A percentile compares a stretch with the other conserved stretches of the same genome.
Conservation (phyloP, 1,284 basidiomycete species). For the Pisolithus thermaeus region DNA sequence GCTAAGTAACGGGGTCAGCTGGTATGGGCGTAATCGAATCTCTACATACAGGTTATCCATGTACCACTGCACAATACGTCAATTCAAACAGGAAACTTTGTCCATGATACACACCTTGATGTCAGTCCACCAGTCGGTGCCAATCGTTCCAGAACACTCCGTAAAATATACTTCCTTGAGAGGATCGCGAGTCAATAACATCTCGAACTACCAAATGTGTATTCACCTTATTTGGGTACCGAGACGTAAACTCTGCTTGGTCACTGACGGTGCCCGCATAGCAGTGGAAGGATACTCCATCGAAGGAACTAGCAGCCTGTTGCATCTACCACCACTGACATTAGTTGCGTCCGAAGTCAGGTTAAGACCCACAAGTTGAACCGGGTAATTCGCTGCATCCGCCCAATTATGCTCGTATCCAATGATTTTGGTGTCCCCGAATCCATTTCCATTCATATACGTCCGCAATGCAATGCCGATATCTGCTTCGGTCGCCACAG, state of each 20-base stretch:
- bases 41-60: slow-evolving; percentile 62
- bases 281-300: slow-evolving; percentile 48
- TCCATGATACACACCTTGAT: slow-evolving; percentile 49
- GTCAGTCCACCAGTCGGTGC: slow-evolving; percentile 73
- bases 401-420: slow-evolving; percentile 50
- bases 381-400: slow-evolving; percentile 42
- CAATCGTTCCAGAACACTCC: slow-evolving; percentile 45
- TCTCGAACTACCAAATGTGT: neutral
- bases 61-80: slow-evolving; percentile 49
- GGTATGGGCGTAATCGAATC: neutral
- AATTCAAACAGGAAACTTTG: neutral
- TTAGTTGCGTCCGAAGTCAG: neutral
- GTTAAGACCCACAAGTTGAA: slow-evolving; percentile 36
- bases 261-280: slow-evolving; percentile 37
- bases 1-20: slow-evolving; percentile 14
- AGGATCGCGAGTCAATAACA: neutral
- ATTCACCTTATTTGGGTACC: slow-evolving; percentile 37
- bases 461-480: slow-evolving; percentile 38
- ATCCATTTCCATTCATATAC: slow-evolving; percentile 41
- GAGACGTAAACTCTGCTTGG: slow-evolving; percentile 40
- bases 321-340: slow-evolving; percentile 34
- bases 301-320: slow-evolving; percentile 39
- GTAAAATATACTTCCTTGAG: slow-evolving; percentile 43
- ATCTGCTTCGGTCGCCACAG: slow-evolving; percentile 34
- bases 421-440: slow-evolving; percentile 38